These are phyloP conservation scores for Gloeophyllum trabeum DNA, from an alignment of 768 basidiomycete species.

Conservation along the genomic window DNA sequence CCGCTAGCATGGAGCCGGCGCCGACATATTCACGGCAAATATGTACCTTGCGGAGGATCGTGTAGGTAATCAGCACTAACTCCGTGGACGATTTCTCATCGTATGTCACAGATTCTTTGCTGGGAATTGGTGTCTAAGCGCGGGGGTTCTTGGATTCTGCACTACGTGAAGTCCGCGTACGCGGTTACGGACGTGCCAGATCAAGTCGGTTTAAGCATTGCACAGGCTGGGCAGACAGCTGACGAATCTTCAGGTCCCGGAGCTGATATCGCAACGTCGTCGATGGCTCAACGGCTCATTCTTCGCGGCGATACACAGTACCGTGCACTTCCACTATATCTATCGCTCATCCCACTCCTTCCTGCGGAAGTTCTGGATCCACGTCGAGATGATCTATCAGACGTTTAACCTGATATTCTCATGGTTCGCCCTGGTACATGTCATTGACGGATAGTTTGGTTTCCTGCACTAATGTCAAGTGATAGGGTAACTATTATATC, in stretches of 20 bases:
- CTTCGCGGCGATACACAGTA: slow-evolving; percentile 92
- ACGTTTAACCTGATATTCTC: slow-evolving; percentile 85
- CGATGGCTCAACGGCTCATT: slow-evolving; percentile 98
- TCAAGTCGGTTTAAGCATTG: slow-evolving; percentile 33
- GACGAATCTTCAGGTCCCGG: slow-evolving; percentile 49
- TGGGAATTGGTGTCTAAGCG: slow-evolving; percentile 98
- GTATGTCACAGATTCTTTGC: slow-evolving; percentile 61
- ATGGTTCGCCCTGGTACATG: slow-evolving; percentile 73
- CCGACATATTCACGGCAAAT: slow-evolving; percentile 90
- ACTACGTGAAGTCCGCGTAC: slow-evolving; percentile 94
- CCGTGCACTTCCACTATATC: slow-evolving; percentile 89
- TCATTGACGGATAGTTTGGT: background rate
- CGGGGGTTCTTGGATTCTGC: slow-evolving; percentile 80
- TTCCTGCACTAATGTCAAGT: too few species aligned
- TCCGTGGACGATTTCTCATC: slow-evolving; percentile 3
- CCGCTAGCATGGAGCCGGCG: slow-evolving; percentile 60
- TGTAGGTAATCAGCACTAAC: slow-evolving; percentile 20
- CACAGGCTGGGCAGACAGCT: background rate
- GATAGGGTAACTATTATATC: slow-evolving; percentile 80
- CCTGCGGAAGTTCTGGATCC: slow-evolving; percentile 86
- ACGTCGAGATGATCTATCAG: slow-evolving; percentile 89
- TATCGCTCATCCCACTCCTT: slow-evolving; percentile 84
- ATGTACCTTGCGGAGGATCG: slow-evolving; percentile 95
- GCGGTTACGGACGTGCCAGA: slow-evolving; percentile 92
- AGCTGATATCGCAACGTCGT: slow-evolving; percentile 88